These are phyloP conservation scores for Chara braunii DNA, from an alignment of 139 green algal species.

Conservation along the genomic window DNA sequence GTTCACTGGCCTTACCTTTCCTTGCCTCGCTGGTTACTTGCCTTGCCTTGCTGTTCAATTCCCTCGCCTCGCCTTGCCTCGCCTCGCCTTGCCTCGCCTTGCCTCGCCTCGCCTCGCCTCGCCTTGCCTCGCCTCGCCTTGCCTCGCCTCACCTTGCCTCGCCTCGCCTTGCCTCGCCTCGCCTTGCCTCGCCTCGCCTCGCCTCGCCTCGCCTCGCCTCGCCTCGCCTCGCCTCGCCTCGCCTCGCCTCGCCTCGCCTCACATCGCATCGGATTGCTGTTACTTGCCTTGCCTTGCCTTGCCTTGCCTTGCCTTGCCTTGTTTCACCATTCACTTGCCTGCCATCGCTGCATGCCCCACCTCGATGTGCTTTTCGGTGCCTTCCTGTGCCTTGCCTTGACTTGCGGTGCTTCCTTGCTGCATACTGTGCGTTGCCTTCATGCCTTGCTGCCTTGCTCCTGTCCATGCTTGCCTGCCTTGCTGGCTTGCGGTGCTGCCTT, in stretches of 20 bases:
- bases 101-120: slow-evolving; percentile 1
- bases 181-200: neutral
- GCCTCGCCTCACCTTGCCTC: neutral
- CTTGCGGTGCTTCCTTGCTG: neutral
- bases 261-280: neutral
- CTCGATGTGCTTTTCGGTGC: neutral
- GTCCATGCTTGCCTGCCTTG: too few relatives aligned
- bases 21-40: too few relatives aligned
- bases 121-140: neutral
- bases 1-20: too few relatives aligned
- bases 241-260: slow-evolving; percentile 1
- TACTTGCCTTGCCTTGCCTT: neutral
- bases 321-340: neutral
- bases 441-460: too few relatives aligned
- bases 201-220: slow-evolving; percentile 1
- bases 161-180: neutral
- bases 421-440: neutral
- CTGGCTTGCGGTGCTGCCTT: too few relatives aligned
- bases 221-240: slow-evolving; percentile 1
- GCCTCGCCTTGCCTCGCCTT: neutral
- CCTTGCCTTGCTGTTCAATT: too few relatives aligned
- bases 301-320: neutral
- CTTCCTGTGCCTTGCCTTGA: neutral
- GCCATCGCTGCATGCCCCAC: neutral
- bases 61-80: slow-evolving; percentile 54